Percentiles rank a stretch among this genome's conserved stretches.
Conservation (phyloP, 2,329 filamentous ascomycete species). For the Coniochaeta sp. region DNA sequence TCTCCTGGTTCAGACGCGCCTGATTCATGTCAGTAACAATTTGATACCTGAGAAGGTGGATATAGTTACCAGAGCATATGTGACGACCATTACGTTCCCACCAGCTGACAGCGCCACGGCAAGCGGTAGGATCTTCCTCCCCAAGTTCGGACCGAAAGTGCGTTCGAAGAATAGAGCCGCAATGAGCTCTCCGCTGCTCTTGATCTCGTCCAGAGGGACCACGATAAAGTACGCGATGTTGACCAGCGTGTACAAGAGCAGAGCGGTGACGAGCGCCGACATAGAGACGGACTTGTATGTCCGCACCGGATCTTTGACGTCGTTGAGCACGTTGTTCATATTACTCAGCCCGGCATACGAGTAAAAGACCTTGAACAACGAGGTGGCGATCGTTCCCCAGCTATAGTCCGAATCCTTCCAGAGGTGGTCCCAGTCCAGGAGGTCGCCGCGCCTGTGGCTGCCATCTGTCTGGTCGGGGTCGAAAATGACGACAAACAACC, state of each 20-base stretch:
- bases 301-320: conserved; percentile 60
- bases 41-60: background rate
- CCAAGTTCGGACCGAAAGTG: conserved; percentile 53
- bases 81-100: conserved; percentile 68
- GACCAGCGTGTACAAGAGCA: conserved; percentile 58
- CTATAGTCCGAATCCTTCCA: conserved; percentile 64
- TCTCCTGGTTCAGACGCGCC: conserved; percentile 65
- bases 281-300: conserved; percentile 58
- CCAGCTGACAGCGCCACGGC: conserved; percentile 60
- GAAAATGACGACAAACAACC: conserved; percentile 50
- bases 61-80: conserved; percentile 54
- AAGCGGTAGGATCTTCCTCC: conserved; percentile 51
- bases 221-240: conserved; percentile 59
- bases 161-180: conserved; percentile 61
- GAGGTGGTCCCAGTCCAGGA: conserved; percentile 40
- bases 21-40: conserved; percentile 18
- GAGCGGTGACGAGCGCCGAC: conserved; percentile 53
- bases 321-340: conserved; percentile 64
- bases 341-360: conserved; percentile 62
- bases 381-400: conserved; percentile 59
- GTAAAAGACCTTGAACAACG: conserved; percentile 63
- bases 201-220: conserved; percentile 60
- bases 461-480: conserved; percentile 17
- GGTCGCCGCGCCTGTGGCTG: conserved; percentile 5
- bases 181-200: conserved; percentile 58